Base-by-base conservation (phyloP, 768 basidiomycete genomes). In the Kwoniella botswanensis region DNA sequence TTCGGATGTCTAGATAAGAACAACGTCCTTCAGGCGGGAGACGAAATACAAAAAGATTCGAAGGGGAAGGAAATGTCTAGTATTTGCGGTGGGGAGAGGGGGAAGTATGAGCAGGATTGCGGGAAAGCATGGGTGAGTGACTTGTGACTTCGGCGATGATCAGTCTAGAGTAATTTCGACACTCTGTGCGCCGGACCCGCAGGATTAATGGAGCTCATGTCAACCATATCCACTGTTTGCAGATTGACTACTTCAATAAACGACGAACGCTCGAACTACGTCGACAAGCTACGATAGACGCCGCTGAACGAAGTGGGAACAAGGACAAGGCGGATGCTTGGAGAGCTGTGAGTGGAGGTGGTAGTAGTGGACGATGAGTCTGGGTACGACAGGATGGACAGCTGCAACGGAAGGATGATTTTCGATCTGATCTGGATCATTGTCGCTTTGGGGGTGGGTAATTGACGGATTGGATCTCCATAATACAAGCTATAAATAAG, bases 211-310 rank as follows among this genome's bases (percentile, higher is more conserved):
- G 35, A 35, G 35, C 7, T 35, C 6, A 35, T 35, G 35, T 35
- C 1, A 35, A 35, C 35, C 35, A 7, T 35, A 35, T 35, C 35
- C 35, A 35, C 35, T 35, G 35, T 35, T 35, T 35, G 35, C 35
- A 98, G 95, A 90, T 98, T 76, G 92, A 92, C 29, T 96, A 98
- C 82, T 97, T 98, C 79, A 96, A 97, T 85, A 92, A 93, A 82
- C 89, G 94, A 44, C 87, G 94, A 64, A 88, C 93, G 44, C 88
- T 94, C 53, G 82, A 83, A 66, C 71, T 82, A 29, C 54, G 81
- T 55, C 77, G 80, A 66, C 71, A 73, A 67, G 76, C 79, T 1
- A 82, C 82, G 12, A 55, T 79, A 13, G 78, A 82, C 26, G 82
- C 82, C 11, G 78, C 77, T 21, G 75, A 76, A 42, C 72, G 65